Base-by-base conservation (phyloP, 768 basidiomycete genomes). In the Cytidiella melzeri region DNA sequence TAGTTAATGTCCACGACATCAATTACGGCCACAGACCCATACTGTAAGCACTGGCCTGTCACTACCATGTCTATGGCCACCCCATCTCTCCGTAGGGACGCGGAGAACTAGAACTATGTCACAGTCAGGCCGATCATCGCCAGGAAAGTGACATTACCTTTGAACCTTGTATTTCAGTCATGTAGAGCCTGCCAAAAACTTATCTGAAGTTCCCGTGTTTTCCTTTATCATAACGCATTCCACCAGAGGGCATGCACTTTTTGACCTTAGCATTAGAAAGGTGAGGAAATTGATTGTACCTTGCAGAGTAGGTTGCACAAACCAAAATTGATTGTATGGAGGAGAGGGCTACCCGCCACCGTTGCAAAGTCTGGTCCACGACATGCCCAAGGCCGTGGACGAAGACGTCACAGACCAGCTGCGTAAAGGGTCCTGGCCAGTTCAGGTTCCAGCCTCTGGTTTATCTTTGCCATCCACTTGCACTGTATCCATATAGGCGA, bases 201-300 rank as follows among this genome's bases (percentile, higher is more conserved):
- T 47, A 19, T 21, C 47, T 1, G 23, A 42, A 3, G 45, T 53
- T 13, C 81, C 81, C 2, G 72, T 73, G 12, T 68, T 83, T 38
- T 67, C 75, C 1, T 83, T 82, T 61, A 68, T 73, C 47, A 60
- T 82, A 30, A 68, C 65, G 10, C 80, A 83, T 55, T 75, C 76
- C 1, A 15, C 69, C 60, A 1, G 60, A 64, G 2, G 57, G 64
- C 11, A 71, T 66, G 25, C 57, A 78, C 45, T 63, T 34, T 81
- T 83, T 52, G 83, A 83, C 51, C 70, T 83, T 18, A 80, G 81
- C 7, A 66, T 76, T 9, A 72, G 78, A 23, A 68, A 69, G 39
- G 74, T 44, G 26, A 11, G 30, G n/a, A n/a, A n/a, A n/a, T n/a
- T n/a, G n/a, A n/a, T n/a, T n/a, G n/a, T n/a, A n/a, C n/a, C n/a